phyloP scores from a whole-genome alignment of 352 stramenopile genomes.

The Pythium aristosporum region DNA sequence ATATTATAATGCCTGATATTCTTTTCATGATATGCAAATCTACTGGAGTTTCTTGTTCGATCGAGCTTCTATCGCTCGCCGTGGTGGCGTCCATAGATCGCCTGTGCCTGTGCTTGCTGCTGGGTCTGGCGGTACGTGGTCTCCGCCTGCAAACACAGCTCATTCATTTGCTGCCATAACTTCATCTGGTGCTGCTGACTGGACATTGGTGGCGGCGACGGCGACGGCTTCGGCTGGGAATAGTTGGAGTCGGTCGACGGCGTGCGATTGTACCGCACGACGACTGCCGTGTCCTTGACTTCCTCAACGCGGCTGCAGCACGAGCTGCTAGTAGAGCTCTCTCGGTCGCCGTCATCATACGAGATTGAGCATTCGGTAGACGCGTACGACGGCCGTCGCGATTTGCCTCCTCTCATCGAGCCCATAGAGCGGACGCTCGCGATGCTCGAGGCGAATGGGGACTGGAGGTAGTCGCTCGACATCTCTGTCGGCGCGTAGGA shows the following conservation, averaged over 20 bases:
- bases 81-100: background rate
- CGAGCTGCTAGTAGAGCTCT: background rate
- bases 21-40: background rate
- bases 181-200: background rate
- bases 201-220: background rate
- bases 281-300: background rate
- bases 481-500: background rate
- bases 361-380: background rate
- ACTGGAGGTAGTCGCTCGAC: background rate
- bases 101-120: background rate
- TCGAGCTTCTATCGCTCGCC: too few relatives aligned
- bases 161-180: constrained; percentile 14
- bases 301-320: constrained; percentile 1
- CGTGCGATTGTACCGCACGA: background rate
- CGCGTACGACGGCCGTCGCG: background rate
- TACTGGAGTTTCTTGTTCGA: too few relatives aligned
- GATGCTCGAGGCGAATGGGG: background rate
- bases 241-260: background rate
- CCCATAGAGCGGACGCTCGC: background rate
- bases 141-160: constrained; percentile 5
- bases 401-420: background rate
- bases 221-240: background rate
- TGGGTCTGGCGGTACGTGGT: constrained; percentile 1
- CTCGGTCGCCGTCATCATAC: background rate
- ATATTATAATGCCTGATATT: background rate